Evolutionary conservation across 345 rosid species (phyloP), one percentile per base, ranked within the genome.

Genomic region (Citrus unshiu): DNA sequence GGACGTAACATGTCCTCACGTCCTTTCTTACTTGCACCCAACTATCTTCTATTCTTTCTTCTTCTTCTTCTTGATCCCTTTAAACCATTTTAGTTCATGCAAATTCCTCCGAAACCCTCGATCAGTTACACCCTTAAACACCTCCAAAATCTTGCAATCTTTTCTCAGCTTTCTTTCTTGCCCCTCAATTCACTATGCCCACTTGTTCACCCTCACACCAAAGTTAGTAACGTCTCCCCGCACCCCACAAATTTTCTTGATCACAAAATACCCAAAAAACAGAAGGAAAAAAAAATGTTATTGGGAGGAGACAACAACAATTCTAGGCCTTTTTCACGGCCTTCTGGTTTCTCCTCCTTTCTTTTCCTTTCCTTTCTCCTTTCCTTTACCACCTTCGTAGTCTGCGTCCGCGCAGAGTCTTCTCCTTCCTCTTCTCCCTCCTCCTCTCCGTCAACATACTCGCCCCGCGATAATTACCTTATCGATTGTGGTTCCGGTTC

Each of bases 401-500:
- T 2, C 78, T 51, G 62, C 4, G 39, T 59, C n/a, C 34, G 16
- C 24, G 16, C 51, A 46, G 51, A 46, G 16, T 77, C 88, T 46
- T 19, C 84, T 21, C 73, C 75, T 14, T 4, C 68, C 0, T 7
- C 70, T 16, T 72, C 76, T 22, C 16, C 84, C 39, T 25, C 77
- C 24, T 56, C 84, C 32, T 24, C 78, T 46, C 37, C 81, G 2
- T 4, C 84, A 2, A 13, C 18, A 46, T 90, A 24, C 14, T 18
- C 74, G 0, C 98, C 97, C n/a, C 65, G 85, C 2, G 97, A 95
- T 73, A 82, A 81, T 51, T 93, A 92, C 83, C 92, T 90, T 19
- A 75, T 95, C 29, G 84, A 91, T 81, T 95, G 98, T 24, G 99
- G 98, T 13, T 92, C 99, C 4, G 69, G 92, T 22, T 73, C 51